These are phyloP conservation scores for Suhomyces prunicola DNA, from an alignment of 805 yeast species.

Conservation along the genomic window DNA sequence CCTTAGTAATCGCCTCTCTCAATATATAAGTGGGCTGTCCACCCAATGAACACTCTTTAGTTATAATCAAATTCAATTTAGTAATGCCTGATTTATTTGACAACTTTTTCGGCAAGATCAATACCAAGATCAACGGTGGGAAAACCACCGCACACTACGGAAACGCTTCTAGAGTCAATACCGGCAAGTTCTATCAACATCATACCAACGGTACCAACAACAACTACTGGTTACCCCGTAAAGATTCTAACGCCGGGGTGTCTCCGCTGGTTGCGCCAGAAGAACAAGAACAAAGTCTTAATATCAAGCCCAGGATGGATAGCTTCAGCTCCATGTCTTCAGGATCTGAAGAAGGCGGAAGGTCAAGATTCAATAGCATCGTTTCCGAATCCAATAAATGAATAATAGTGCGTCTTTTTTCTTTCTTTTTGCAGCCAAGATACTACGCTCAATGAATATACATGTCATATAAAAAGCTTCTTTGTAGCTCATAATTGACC, in stretches of 20 bases:
- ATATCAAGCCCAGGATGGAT: conserved; percentile 12
- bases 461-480: neutral
- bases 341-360: conserved; percentile 10
- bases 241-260: conserved; percentile 1
- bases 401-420: neutral
- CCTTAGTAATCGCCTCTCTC: neutral
- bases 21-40: neutral
- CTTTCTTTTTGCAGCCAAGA: neutral
- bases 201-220: conserved; percentile 35
- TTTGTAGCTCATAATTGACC: neutral
- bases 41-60: neutral
- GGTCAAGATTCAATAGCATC: conserved; percentile 18
- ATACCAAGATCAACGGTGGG: conserved; percentile 32
- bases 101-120: conserved; percentile 32
- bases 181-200: conserved; percentile 37
- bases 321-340: conserved; percentile 13
- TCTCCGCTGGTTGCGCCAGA: neutral
- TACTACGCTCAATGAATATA: neutral
- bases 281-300: neutral
- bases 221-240: conserved; percentile 36
- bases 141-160: conserved; percentile 30
- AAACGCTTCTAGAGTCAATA: conserved; percentile 32
- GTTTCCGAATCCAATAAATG: conserved; percentile 10
- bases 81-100: conserved; percentile 38
- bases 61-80: neutral